Conservation (phyloP, 1,284 basidiomycete species). For the Leccinum pallidistipes region DNA sequence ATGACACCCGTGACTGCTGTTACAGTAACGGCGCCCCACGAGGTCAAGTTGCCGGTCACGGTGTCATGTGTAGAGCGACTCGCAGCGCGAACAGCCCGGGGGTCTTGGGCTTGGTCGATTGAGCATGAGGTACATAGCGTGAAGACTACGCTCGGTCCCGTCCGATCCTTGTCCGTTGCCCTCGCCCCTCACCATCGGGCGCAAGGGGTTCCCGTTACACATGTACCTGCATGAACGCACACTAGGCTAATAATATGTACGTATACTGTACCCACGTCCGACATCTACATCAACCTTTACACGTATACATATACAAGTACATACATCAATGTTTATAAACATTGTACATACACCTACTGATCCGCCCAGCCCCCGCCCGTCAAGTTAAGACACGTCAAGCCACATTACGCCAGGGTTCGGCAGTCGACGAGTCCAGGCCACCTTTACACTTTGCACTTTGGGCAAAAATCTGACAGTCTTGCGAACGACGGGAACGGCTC, state of each 20-base stretch:
- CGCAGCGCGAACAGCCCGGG: neutral
- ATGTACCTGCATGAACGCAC: neutral
- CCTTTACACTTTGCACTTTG: neutral
- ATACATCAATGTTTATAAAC: no score
- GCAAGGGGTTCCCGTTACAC: neutral
- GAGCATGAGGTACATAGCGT: neutral
- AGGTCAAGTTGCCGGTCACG: neutral
- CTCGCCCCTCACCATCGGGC: neutral
- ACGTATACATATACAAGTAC: neutral
- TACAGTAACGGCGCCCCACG: neutral
- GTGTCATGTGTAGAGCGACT: neutral
- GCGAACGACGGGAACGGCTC: neutral
- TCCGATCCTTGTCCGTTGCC: neutral
- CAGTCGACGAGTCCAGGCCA: neutral
- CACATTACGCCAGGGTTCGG: neutral
- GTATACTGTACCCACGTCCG: neutral
- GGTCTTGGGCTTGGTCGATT: neutral
- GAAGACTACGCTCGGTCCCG: neutral
- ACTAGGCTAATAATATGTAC: neutral
- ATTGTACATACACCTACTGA: no score
- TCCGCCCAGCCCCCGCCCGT: no score
- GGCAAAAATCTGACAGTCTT: neutral
- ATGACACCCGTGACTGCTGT: neutral
- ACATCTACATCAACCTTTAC: neutral
- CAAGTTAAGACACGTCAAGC: neutral